A percentile compares a stretch with the other conserved stretches of the same genome.
These are phyloP conservation scores for Fragaria nilgerrensis DNA, from an alignment of 306 rosid species.

Conservation along the genomic window DNA sequence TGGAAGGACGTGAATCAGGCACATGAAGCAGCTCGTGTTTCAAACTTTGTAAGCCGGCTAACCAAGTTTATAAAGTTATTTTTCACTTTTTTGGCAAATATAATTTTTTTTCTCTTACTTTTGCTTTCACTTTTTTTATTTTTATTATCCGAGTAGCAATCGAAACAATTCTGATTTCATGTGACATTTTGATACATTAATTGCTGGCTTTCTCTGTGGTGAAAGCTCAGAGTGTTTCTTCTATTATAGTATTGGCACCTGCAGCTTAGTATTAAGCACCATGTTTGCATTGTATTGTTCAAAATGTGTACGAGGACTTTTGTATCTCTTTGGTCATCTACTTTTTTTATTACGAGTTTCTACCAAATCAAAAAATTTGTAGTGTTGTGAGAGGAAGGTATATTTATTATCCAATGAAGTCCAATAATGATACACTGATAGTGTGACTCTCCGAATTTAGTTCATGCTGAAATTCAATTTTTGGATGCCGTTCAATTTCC, in stretches of 20 bases:
- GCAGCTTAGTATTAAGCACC: background rate
- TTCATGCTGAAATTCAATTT: background rate
- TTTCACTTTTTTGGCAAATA: background rate
- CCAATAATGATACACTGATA: background rate
- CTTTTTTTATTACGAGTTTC: background rate
- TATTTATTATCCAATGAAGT: background rate
- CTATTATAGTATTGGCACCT: background rate
- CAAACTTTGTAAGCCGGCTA: constrained; percentile 34
- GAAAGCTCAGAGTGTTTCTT: background rate
- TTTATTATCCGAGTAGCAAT: background rate
- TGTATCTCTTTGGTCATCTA: background rate
- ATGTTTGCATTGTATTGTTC: background rate
- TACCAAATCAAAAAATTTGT: background rate
- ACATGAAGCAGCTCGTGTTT: constrained; percentile 26
- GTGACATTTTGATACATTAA: background rate
- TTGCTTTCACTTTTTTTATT: constrained; percentile 2
- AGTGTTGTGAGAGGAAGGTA: background rate
- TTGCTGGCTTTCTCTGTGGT: too few relatives aligned
- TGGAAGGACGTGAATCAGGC: constrained; percentile 30
- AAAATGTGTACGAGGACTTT: background rate
- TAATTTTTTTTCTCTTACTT: too few relatives aligned
- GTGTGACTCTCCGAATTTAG: background rate
- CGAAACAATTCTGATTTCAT: background rate
- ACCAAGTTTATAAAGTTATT: background rate
- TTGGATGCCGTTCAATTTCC: background rate